Evolutionary conservation across 208 protist genomes (phyloP), one percentile per base, ranked within the genome.

Genomic region (Trypanosoma mega): DNA sequence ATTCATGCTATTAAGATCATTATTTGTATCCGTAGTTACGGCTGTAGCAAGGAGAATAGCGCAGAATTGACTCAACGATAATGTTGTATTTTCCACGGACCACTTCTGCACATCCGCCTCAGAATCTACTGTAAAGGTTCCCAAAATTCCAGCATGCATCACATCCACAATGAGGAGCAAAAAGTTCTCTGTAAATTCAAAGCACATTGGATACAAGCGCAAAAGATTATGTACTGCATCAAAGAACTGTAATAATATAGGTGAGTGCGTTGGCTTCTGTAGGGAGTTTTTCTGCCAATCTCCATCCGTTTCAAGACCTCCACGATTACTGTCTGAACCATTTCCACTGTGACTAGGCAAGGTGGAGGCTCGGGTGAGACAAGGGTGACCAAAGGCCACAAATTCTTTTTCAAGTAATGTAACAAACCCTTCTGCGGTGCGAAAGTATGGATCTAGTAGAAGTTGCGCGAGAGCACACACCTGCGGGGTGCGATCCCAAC

Each of bases 401-500:
- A 94, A 99, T 16, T 99, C 97, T 64, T 98, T 98, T 46, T 96
- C 90, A 24, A 98, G 80, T 2, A 99, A 63, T 0, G 85, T 65
- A 5, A 60, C 24, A 59, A 98, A 97, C 23, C 95, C 95, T 20
- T 61, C 44, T 20, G 93, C 68, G 3, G 84, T 94, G 18, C 72
- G 67, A 64, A 97, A 99, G 72, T 87, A 97, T 2, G 92, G 84
- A 66, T 99, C 97, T 2, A 99, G 55, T 11, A 98, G 55, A 20
- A 99, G 14, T 70, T 96, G 63, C 8, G 92, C 50, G 0, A 99
- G 67, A 0, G 89, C 67, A 24, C 57, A 68, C 7, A 98, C 45
- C 66, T 98, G 92, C 18, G 94, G 46, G 2, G 97, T 99, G 34
- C 98, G 58, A 73, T 99, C 98, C 97, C 97, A 98, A 0, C 98